Conservation (phyloP, 805 yeast genomes). For the Metschnikowia lachancei region DNA sequence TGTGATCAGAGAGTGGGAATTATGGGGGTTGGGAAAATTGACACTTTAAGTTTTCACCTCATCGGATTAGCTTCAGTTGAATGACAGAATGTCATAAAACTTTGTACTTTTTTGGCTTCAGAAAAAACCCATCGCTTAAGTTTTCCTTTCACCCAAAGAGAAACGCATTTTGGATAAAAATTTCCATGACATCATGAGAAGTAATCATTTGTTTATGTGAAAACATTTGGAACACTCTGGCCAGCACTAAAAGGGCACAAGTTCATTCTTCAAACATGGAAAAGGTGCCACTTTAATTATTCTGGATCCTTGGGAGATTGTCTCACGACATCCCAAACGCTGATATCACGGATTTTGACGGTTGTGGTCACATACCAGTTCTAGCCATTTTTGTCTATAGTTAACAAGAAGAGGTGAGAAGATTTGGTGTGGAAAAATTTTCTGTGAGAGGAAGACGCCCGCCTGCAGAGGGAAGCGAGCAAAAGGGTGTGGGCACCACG, state of each 20-base stretch:
- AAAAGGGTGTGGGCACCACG: not conserved
- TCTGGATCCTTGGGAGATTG: not conserved
- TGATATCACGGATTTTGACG: not conserved
- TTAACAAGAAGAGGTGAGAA: slow-evolving; percentile 15
- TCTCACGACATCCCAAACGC: not conserved
- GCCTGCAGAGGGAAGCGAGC: slow-evolving; percentile 15
- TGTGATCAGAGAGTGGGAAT: not conserved
- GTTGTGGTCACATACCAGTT: slow-evolving; percentile 52
- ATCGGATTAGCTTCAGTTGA: too few relatives aligned
- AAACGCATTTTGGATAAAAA: too few relatives aligned
- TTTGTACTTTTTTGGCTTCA: too few relatives aligned
- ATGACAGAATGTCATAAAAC: too few relatives aligned
- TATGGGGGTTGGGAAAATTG: not conserved
- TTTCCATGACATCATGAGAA: too few relatives aligned
- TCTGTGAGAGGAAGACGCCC: slow-evolving; percentile 13
- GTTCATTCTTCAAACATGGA: not conserved
- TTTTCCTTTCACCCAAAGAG: too few relatives aligned
- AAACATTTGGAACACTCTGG: too few relatives aligned
- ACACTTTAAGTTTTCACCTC: too few relatives aligned
- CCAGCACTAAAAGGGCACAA: too few relatives aligned
- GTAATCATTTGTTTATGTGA: too few relatives aligned
- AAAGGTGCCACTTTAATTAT: not conserved
- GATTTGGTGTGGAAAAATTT: slow-evolving; percentile 17
- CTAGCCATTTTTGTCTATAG: slow-evolving; percentile 51
- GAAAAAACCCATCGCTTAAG: too few relatives aligned